A percentile compares a stretch with the other conserved stretches of the same genome.
Conservation (phyloP, 495 filamentous ascomycete genomes). For the Patellaria atrata region DNA sequence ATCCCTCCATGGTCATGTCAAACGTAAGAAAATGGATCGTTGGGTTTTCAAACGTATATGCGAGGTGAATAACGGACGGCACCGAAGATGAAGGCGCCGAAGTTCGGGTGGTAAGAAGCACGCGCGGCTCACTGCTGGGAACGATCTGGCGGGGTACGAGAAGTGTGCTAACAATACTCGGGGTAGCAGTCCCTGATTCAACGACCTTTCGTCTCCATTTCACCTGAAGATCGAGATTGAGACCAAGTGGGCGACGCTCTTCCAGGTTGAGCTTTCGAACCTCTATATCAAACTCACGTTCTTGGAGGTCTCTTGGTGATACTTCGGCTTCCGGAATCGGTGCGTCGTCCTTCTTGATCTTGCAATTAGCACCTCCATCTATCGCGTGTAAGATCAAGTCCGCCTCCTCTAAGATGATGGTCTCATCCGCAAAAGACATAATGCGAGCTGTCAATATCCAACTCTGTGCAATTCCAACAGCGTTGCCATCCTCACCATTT, state of each 20-base stretch:
- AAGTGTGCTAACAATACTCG: conserved; percentile 44
- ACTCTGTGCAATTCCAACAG: conserved; percentile 54
- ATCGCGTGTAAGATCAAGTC: conserved; percentile 40
- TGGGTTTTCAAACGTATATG: conserved; percentile 81
- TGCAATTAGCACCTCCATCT: conserved; percentile 38
- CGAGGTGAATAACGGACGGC: conserved; percentile 35
- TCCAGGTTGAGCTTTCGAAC: conserved; percentile 63
- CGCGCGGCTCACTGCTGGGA: conserved; percentile 72
- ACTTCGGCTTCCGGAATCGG: conserved; percentile 28
- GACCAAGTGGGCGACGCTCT: conserved; percentile 53
- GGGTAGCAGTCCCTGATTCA: conserved; percentile 20
- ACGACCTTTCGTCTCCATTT: conserved; percentile 58
- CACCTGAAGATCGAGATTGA: conserved; percentile 65
- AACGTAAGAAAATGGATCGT: conserved; percentile 91
- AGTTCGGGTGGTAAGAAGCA: conserved; percentile 59
- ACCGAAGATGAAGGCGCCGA: conserved; percentile 15
- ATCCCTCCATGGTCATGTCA: conserved; percentile 78
- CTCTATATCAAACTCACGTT: conserved; percentile 54
- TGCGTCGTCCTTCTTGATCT: conserved; percentile 28
- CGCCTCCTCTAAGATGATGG: conserved; percentile 51
- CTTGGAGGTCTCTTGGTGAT: conserved; percentile 47
- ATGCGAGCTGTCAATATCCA: conserved; percentile 65
- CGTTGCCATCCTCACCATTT: conserved; percentile 8
- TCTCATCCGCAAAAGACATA: conserved; percentile 59
- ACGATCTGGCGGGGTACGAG: conserved; percentile 64